Evolutionary conservation across 352 stramenopile genomes (phyloP), one percentile per base, ranked within the genome.

Genomic region (Globisporangium camurandrum): DNA sequence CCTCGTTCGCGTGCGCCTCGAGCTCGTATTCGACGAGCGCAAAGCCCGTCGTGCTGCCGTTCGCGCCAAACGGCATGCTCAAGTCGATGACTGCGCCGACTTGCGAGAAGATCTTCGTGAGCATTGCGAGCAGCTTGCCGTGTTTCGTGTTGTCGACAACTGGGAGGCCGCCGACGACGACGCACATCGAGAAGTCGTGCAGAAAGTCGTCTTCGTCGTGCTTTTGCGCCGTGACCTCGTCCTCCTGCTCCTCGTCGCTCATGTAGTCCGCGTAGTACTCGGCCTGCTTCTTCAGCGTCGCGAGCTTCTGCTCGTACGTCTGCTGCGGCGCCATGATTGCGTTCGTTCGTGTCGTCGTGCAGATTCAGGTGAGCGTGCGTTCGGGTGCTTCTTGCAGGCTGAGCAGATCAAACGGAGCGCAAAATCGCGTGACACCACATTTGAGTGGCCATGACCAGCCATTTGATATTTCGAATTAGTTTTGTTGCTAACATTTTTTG

Each of bases 31-130:
- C 83, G 46, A 94, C 58, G 53, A 94, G 88, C 31, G 81, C 75
- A 56, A 88, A 93, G 54, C 83, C 78, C 27, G 65, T 86, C 27
- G 83, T 91, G 48, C 63, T 80, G 31, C 66, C 78, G 22, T 41
- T 64, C 30, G 53, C 52, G n/a, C 38, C 65, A 52, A 88, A 86
- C 20, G 77, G 78, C 83, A 92, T 92, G 50, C 86, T 71, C 40
- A 92, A 70, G 58, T 89, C 79, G 49, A 91, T 67, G 33, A 92
- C 66, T 16, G 64, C 23, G 47, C 81, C 80, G 47, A 92, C 78
- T 55, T 92, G 80, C 24, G 76, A 84, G 60, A 94, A 88, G 54
- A 94, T 86, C 63, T 90, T 90, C 64, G 85, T 88, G 20, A 94
- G 69, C 39, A 94, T 76, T 40, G 73, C 84, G 46, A 91, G 56